Evolutionary conservation across 2,329 filamentous ascomycete species (phyloP).

Genomic region (Aspergillus fructus): DNA sequence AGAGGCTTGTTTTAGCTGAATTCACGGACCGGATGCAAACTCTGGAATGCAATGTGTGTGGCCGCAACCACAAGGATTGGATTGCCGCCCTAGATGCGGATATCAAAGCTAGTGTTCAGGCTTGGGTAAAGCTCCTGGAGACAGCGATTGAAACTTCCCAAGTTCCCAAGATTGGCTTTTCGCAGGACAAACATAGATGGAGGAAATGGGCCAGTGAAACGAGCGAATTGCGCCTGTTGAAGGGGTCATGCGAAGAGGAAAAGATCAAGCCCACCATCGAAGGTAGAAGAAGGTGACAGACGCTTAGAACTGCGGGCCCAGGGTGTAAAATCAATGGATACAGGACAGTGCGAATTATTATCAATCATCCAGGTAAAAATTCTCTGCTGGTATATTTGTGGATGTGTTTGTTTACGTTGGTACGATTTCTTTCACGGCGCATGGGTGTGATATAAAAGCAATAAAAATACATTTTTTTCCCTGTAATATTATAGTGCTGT

Average conservation of each 20-base stretch:
- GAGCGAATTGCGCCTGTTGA: not conserved
- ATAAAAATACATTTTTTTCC: too few relatives aligned
- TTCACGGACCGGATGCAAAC: not conserved
- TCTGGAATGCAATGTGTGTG: not conserved
- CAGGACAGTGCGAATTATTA: too few relatives aligned
- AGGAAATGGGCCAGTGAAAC: not conserved
- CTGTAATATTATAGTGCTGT: too few relatives aligned
- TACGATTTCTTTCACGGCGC: too few relatives aligned
- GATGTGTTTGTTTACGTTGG: too few relatives aligned
- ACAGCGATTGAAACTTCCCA: not conserved
- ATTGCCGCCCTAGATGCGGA: not conserved
- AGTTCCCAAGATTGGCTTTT: not conserved
- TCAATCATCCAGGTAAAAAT: not conserved
- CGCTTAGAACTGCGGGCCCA: rapidly evolving
- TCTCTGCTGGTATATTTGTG: too few relatives aligned
- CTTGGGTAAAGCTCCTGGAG: not conserved
- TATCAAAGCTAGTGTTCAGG: not conserved
- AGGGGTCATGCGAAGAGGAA: not conserved
- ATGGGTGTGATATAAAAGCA: too few relatives aligned
- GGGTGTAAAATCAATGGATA: too few relatives aligned
- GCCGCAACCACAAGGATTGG: not conserved
- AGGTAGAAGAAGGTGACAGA: too few relatives aligned
- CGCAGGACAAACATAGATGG: not conserved
- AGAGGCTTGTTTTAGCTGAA: not conserved
- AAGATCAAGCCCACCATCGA: too few relatives aligned